Conservation (phyloP, 441 rosid genomes). For the Mallotus repandus region DNA sequence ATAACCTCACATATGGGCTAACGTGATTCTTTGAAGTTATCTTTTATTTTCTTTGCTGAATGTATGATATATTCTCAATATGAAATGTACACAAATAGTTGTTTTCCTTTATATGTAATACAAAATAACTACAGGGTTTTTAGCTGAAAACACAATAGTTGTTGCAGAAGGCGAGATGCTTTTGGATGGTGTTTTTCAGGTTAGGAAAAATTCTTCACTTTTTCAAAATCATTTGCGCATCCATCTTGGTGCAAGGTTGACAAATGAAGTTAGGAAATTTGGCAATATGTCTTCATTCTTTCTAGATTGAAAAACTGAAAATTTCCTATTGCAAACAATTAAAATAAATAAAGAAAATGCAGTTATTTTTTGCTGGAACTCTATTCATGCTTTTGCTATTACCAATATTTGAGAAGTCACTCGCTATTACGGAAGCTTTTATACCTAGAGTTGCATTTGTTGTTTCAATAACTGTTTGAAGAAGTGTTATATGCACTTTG, state of each 20-base stretch:
- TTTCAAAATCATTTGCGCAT: constrained; percentile 6
- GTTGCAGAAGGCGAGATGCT: constrained; percentile 94
- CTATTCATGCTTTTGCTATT: not conserved
- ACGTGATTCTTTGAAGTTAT: not conserved
- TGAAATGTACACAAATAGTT: not conserved
- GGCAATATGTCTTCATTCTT: no score
- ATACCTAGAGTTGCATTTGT: not conserved
- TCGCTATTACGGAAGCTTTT: not conserved
- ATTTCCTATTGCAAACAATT: no score
- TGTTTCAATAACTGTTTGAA: not conserved
- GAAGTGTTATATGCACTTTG: not conserved
- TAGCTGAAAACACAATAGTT: constrained; percentile 88
- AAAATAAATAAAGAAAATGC: no score
- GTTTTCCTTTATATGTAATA: constrained; percentile 56
- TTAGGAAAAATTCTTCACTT: constrained; percentile 17
- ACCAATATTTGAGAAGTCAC: no score
- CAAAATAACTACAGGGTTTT: constrained; percentile 90
- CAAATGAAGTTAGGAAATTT: no score
- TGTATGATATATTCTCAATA: not conserved
- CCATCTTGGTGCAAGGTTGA: not conserved
- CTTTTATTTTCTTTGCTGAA: not conserved
- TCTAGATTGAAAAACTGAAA: no score
- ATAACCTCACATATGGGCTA: not conserved
- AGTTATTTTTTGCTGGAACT: not conserved
- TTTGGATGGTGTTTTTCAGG: constrained; percentile 78